A percentile compares a stretch with the other conserved stretches of the same genome.
Conservation (phyloP, 2,329 filamentous ascomycete species). For the Cercospora citrullina region DNA sequence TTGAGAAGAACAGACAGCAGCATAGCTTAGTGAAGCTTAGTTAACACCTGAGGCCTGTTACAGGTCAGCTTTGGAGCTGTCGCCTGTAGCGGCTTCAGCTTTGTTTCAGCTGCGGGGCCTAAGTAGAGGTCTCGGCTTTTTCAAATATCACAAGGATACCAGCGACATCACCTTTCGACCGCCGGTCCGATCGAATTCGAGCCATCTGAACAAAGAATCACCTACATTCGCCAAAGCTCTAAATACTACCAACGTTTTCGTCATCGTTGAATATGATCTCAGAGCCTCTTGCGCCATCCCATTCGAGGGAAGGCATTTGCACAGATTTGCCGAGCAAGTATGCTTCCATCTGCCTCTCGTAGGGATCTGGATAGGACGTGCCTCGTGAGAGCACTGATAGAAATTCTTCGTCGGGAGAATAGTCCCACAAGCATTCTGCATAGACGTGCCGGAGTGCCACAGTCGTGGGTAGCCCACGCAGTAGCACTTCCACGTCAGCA, state of each 20-base stretch:
- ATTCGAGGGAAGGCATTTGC: constrained; percentile 10
- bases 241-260: not conserved
- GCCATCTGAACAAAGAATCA: not conserved
- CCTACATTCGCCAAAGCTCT: not conserved
- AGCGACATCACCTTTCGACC: not conserved
- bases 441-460: constrained; percentile 27
- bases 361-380: constrained; percentile 15
- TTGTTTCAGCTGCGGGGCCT: not conserved
- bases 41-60: not conserved
- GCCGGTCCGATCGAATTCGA: not conserved
- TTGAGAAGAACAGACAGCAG: not conserved
- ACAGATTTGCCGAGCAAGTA: constrained; percentile 22
- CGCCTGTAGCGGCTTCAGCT: not conserved
- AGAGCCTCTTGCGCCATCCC: constrained; percentile 15
- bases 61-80: not conserved
- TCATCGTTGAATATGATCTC: constrained; percentile 2
- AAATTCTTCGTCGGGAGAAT: constrained; percentile 17
- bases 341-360: constrained; percentile 22
- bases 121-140: not conserved
- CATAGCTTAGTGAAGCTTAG: not conserved
- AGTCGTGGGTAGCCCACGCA: not conserved
- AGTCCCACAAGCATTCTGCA: constrained; percentile 29
- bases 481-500: not conserved
- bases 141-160: not conserved
- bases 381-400: constrained; percentile 22